A percentile compares a stretch with the other conserved stretches of the same genome.
phyloP scores from a whole-genome alignment of 2,329 filamentous ascomycete species.

The Neoarthrinium moseri region DNA sequence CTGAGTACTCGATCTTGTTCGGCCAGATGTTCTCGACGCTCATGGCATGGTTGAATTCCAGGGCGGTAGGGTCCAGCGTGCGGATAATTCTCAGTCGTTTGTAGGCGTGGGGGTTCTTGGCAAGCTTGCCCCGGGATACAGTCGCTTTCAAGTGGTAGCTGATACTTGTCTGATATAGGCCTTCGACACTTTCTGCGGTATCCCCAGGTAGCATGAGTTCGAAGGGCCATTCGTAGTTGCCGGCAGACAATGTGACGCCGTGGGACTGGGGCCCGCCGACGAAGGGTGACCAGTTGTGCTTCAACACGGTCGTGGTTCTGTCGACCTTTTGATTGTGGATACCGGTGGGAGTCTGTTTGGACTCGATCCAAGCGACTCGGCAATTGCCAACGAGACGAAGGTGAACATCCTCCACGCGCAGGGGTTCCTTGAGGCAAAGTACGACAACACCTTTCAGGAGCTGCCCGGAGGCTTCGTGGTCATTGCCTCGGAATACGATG shows the following conservation, averaged over 20 bases:
- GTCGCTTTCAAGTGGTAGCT: conserved; percentile 91
- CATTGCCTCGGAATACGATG: conserved; percentile 72
- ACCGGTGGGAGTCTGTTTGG: conserved; percentile 49
- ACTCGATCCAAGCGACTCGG: conserved; percentile 61
- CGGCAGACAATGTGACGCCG: conserved; percentile 61
- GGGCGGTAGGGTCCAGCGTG: conserved; percentile 71
- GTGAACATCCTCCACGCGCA: conserved; percentile 72
- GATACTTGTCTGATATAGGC: conserved; percentile 80
- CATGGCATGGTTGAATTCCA: conserved; percentile 85
- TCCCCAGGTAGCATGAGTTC: conserved; percentile 70
- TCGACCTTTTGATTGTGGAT: conserved; percentile 60
- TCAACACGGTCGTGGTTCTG: conserved; percentile 59
- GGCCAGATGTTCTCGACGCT: conserved; percentile 97
- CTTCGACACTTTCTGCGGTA: conserved; percentile 86
- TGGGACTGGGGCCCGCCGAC: conserved; percentile 54
- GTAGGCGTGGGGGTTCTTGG: conserved; percentile 79
- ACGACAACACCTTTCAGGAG: conserved; percentile 72
- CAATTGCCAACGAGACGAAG: conserved; percentile 70
- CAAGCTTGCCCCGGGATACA: conserved; percentile 81
- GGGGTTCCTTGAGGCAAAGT: conserved; percentile 66
- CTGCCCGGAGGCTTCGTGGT: conserved; percentile 74
- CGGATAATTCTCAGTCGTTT: conserved; percentile 78
- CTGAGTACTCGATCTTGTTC: conserved; percentile 95
- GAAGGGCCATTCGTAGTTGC: conserved; percentile 85
- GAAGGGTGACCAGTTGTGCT: conserved; percentile 69